A percentile compares a stretch with the other conserved stretches of the same genome.
These are phyloP conservation scores for Cardamine resedifolia DNA, from an alignment of 345 rosid genomes.

Conservation along the genomic window DNA sequence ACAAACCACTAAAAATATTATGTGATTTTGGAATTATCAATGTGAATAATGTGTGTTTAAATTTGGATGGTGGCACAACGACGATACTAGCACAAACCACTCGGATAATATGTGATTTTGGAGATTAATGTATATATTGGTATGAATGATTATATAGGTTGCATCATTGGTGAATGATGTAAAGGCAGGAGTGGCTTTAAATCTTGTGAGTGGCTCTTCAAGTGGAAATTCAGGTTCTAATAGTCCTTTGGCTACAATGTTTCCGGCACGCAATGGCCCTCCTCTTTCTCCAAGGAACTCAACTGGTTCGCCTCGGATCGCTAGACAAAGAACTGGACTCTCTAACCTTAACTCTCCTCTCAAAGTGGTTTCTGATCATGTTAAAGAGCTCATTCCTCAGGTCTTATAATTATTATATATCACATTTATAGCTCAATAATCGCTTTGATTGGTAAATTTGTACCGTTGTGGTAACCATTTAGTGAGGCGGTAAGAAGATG, in stretches of 20 bases:
- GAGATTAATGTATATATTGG: background rate
- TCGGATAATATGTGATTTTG: background rate
- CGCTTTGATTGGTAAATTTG: background rate
- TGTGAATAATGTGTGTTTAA: background rate
- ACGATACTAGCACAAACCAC: background rate
- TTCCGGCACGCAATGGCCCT: slow-evolving; percentile 92
- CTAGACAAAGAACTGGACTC: slow-evolving; percentile 74
- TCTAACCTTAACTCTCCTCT: slow-evolving; percentile 90
- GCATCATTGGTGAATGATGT: slow-evolving; percentile 84
- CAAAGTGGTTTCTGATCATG: slow-evolving; percentile 80
- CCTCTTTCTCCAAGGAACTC: slow-evolving; percentile 89
- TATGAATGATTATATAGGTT: slow-evolving; percentile 48
- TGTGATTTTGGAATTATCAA: background rate
- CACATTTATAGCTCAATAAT: too few species aligned
- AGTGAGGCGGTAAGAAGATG: background rate
- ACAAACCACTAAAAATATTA: too few species aligned
- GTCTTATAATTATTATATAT: too few species aligned
- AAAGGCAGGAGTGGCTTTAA: slow-evolving; percentile 74
- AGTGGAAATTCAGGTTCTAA: slow-evolving; percentile 48
- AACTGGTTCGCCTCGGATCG: slow-evolving; percentile 84
- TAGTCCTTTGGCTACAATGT: slow-evolving; percentile 84
- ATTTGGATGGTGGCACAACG: background rate
- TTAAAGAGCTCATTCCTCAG: slow-evolving; percentile 91
- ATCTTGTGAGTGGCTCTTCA: slow-evolving; percentile 57
- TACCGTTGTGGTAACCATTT: background rate